These are phyloP conservation scores for Wickerhamiella kazuoi DNA, from an alignment of 805 yeast species.

Conservation along the genomic window DNA sequence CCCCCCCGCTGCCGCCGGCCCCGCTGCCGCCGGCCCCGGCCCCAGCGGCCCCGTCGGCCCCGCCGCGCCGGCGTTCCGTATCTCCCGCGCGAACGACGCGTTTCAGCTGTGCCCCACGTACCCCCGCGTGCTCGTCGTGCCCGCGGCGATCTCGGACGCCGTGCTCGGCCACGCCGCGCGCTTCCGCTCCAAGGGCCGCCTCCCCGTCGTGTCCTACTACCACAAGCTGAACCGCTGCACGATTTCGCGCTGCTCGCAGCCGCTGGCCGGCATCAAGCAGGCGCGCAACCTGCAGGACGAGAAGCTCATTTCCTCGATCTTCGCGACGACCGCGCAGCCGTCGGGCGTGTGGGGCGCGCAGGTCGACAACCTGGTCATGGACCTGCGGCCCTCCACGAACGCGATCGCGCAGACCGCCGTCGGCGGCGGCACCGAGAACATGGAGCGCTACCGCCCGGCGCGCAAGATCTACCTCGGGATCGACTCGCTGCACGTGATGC, in stretches of 20 bases:
- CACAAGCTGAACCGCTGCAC: constrained; percentile 46
- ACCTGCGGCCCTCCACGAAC: constrained; percentile 81
- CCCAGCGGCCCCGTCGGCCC: no score
- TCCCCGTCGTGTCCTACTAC: constrained; percentile 68
- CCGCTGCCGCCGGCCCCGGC: neutral
- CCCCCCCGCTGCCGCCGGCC: constrained; percentile 4
- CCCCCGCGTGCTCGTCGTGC: constrained; percentile 52
- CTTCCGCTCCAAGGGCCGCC: constrained; percentile 67
- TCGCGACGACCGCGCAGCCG: constrained; percentile 33
- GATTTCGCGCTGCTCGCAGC: constrained; percentile 82
- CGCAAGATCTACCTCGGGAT: constrained; percentile 69
- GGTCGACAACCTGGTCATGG: constrained; percentile 56
- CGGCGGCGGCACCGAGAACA: constrained; percentile 95
- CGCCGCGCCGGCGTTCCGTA: no score
- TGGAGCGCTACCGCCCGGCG: constrained; percentile 64
- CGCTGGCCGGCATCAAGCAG: constrained; percentile 77
- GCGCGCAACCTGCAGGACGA: constrained; percentile 86
- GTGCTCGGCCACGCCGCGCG: constrained; percentile 69
- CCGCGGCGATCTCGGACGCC: constrained; percentile 61
- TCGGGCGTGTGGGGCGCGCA: constrained; percentile 19
- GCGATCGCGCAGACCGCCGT: constrained; percentile 93
- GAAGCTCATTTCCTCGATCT: constrained; percentile 54
- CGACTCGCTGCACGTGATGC: constrained; percentile 89
- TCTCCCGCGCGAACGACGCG: constrained; percentile 42
- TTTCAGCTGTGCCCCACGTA: constrained; percentile 51